Evolutionary conservation across 2,329 filamentous ascomycete genomes (phyloP).

Genomic region (Fusarium phyllophilum): DNA sequence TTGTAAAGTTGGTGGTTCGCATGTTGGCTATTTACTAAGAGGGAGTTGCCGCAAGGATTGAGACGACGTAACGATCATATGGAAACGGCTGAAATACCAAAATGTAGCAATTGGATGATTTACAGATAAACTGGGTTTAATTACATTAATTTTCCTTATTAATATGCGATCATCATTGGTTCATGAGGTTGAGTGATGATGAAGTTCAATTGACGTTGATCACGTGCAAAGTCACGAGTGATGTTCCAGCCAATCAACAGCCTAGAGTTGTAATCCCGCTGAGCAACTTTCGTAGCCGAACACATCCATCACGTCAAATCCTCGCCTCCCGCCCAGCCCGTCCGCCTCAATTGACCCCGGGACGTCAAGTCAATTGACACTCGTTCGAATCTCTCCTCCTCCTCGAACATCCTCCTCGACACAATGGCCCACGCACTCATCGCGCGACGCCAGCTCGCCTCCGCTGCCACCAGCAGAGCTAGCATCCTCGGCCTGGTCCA

Average conservation of each 20-base stretch:
- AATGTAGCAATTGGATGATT: neutral
- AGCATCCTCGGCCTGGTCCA: constrained; percentile 40
- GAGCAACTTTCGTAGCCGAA: constrained; percentile 47
- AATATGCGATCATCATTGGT: neutral
- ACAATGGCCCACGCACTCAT: constrained; percentile 51
- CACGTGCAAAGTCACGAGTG: constrained; percentile 48
- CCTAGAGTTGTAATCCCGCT: constrained; percentile 55
- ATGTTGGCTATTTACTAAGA: constrained; percentile 27
- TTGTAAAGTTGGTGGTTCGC: constrained; percentile 4
- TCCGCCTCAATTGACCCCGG: constrained; percentile 42
- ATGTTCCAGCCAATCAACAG: constrained; percentile 48
- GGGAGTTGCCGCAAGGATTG: constrained; percentile 22
- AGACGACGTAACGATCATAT: constrained; percentile 35
- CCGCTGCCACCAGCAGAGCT: constrained; percentile 34
- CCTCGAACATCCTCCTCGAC: constrained; percentile 24
- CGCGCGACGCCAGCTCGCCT: constrained; percentile 50
- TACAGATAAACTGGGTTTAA: neutral
- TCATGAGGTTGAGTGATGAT: constrained; percentile 1
- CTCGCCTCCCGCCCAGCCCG: constrained; percentile 41
- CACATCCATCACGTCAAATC: constrained; percentile 45
- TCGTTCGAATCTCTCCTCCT: constrained; percentile 18
- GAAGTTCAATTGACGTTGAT: constrained; percentile 4
- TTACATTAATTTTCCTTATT: neutral
- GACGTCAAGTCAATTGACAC: constrained; percentile 46
- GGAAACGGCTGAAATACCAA: constrained; percentile 20